Base-by-base conservation (phyloP, 225 moss, liverwort and hornwort genomes). In the Pseudisothecium myosuroides region DNA sequence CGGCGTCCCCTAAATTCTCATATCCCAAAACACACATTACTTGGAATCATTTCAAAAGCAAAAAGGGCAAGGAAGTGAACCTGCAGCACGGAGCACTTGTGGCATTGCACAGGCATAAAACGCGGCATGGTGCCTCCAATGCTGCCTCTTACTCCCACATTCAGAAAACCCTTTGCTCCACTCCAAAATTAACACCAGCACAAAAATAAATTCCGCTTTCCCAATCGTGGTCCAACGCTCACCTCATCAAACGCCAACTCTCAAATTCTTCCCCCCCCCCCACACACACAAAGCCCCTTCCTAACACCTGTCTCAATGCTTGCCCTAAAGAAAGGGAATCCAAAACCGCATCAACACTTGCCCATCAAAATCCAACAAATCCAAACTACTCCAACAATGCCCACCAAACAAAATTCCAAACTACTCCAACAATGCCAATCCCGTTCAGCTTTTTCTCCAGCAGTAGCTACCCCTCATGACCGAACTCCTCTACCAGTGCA, bases 81-180 rank as follows among this genome's bases (percentile, higher is more conserved):
- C 93, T 93, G 93, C 73, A 93, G 80, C 15, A 90, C 91, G 62
- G 93, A 86, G 88, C 93, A 93, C 80, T 91, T 89, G 83, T 89
- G 86, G 86, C 93, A 93, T 62, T 93, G 89, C 88, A 93, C 93
- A 22, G 93, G 93, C 72, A 91, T n/a, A 66, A 91, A 93, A 83
- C 90, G 91, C 88, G 93, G 93, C 93, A 93, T 93, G 32, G 32
- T 77, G 58, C 64, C 83, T 65, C 43, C 37, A 83, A 67, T 36
- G 79, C 84, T 43, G 29, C 75, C 17, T 61, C 80, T 27, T 68
- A 88, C 61, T 79, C 74, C 75, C 84, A 75, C 89, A 92, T 89
- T 58, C 90, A 67, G 50, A 83, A 56, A 47, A 37, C 52, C 52
- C 24, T 55, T 43, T 32, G 27, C 61, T 61, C 43, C 79, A 79